These are phyloP conservation scores for Pythium rishiriense DNA, from an alignment of 352 stramenopile genomes.

Conservation along the genomic window DNA sequence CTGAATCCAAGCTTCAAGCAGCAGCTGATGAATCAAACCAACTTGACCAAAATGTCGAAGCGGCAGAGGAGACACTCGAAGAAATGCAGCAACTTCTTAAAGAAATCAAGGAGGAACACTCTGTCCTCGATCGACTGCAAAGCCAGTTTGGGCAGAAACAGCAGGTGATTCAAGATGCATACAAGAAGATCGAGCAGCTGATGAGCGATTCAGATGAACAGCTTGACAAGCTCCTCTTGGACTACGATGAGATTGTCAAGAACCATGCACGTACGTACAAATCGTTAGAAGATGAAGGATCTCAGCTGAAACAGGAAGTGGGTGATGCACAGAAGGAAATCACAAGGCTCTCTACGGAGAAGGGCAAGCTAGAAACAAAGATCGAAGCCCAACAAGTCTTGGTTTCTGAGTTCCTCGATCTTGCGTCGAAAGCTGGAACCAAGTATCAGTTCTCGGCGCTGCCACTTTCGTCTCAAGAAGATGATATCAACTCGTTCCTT, in stretches of 20 bases:
- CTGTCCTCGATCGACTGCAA: slow-evolving; percentile 36
- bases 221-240: slow-evolving; percentile 45
- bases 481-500: slow-evolving; percentile 56
- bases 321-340: slow-evolving; percentile 35
- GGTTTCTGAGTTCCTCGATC: slow-evolving; percentile 45
- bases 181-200: slow-evolving; percentile 57
- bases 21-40: slow-evolving; percentile 39
- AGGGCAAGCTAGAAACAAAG: slow-evolving; percentile 54
- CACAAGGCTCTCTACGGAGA: slow-evolving; percentile 34
- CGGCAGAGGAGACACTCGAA: slow-evolving; percentile 50
- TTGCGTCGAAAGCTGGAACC: slow-evolving; percentile 40
- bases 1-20: slow-evolving; percentile 45
- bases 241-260: slow-evolving; percentile 58
- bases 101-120: slow-evolving; percentile 40
- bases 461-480: slow-evolving; percentile 47
- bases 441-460: slow-evolving; percentile 66
- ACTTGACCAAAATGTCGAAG: slow-evolving; percentile 37
- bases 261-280: slow-evolving; percentile 40
- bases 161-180: slow-evolving; percentile 36
- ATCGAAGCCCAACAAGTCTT: slow-evolving; percentile 45
- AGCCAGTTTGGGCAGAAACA: slow-evolving; percentile 42
- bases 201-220: slow-evolving; percentile 77
- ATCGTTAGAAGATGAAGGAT: slow-evolving; percentile 36
- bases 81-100: slow-evolving; percentile 55
- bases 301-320: slow-evolving; percentile 33